Evolutionary conservation across 805 yeast species (phyloP), one percentile per base, ranked within the genome.

Genomic region (Wickerhamiella sergipiensis): DNA sequence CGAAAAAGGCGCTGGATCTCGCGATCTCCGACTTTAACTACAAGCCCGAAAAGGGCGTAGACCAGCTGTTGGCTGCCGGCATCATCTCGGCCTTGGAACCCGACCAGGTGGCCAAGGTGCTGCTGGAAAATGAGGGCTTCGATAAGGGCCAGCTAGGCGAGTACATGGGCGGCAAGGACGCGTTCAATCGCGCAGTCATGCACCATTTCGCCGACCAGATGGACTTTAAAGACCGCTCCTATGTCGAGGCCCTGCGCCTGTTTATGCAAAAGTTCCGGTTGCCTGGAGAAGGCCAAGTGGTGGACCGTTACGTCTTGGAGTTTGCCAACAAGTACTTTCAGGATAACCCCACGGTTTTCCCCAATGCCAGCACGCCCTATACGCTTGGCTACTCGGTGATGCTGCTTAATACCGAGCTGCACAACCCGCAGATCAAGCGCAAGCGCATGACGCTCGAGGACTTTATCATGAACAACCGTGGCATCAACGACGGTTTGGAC

Each of bases 271-370:
- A 79, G 46, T 94, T 92, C 69, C 75, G 98, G 64, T 74, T 92
- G 53, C 98, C 99, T 2, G 99, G 99, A 48, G 99, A 92, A 68
- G 89, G 96, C 5, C 99, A 92, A 69, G 90, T 92, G 62, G 90
- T 92, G 63, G 98, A 92, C 71, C 76, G 99, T 59, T 87, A 81
- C 63, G 86, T 94, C 96, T 77, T 92, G 64, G 90, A 92, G 62
- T 94, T 94, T 71, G 98, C 98, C 5, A 95, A 87, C 66, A 75
- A 95, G 57, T 92, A 81, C 63, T 81, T 81, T 21, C 80, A 84
- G 56, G 96, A 90, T 54, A 92, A 92, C 63, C 95, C 96, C 9
- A 48, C 59, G 5, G 74, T 81, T 0, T 90, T 90, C 66, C 80
- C 95, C 0, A 85, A 85, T 60, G 96, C 97, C 3, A 97, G 88